Percentiles rank a stretch among this genome's conserved stretches.
These are phyloP conservation scores for Sclerotinia sclerotiorum DNA, from an alignment of 2,329 filamentous ascomycete species.

Conservation along the genomic window DNA sequence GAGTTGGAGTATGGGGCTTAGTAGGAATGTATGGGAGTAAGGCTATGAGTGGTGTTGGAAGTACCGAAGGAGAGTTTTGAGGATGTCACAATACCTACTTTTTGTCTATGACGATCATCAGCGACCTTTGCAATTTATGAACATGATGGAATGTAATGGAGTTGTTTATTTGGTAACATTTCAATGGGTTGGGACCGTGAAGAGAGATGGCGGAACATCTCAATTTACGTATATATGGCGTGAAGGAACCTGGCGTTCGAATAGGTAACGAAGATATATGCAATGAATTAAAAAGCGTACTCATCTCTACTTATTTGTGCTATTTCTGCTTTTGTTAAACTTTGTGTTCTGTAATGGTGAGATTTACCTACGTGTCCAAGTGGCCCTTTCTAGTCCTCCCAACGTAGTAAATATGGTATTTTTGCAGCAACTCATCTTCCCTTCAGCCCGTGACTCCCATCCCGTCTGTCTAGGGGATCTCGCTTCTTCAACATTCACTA, in stretches of 20 bases:
- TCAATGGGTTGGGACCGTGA: constrained; percentile 2
- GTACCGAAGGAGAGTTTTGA: constrained; percentile 38
- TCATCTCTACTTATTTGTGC: not conserved
- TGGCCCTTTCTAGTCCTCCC: too few relatives aligned
- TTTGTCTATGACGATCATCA: constrained; percentile 12
- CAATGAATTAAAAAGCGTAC: constrained; percentile 11
- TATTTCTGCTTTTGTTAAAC: not conserved
- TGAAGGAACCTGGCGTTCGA: constrained; percentile 10
- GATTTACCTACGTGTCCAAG: not conserved
- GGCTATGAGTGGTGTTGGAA: constrained; percentile 37
- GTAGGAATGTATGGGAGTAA: constrained; percentile 52
- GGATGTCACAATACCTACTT: constrained; percentile 1
- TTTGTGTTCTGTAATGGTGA: not conserved
- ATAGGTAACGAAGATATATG: constrained; percentile 19
- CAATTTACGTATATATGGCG: constrained; percentile 9
- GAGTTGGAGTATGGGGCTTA: constrained; percentile 57
- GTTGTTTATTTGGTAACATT: not conserved
- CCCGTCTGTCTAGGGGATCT: not conserved
- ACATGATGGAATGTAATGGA: constrained; percentile 3
- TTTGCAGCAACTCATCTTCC: not conserved
- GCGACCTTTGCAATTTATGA: not conserved
- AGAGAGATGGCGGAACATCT: not conserved
- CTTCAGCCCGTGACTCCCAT: not conserved
- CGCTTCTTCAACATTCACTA: not conserved
- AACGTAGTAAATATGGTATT: not conserved